Conservation (phyloP, 768 basidiomycete species). For the Psilocybe cyanescens region DNA sequence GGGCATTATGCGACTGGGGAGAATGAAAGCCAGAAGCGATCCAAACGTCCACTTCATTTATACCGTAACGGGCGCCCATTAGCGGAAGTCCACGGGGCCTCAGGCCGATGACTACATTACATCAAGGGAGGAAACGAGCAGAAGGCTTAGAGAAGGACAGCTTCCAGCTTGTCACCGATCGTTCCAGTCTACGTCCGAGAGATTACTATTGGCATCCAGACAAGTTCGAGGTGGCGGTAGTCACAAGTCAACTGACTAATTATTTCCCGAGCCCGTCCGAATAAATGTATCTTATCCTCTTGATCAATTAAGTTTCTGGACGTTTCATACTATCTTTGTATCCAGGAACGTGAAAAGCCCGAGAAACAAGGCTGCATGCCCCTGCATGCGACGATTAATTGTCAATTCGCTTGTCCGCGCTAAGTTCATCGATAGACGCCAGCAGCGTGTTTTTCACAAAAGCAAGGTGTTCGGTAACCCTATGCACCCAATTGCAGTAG, state of each 20-base stretch:
- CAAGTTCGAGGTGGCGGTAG: constrained; percentile 13
- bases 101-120: not conserved
- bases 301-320: not conserved
- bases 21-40: not conserved
- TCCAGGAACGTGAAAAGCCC: not conserved
- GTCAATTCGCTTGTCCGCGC: not conserved
- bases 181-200: constrained; percentile 9
- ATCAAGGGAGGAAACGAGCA: constrained; percentile 6
- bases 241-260: constrained; percentile 4
- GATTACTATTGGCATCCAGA: constrained; percentile 4
- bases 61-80: constrained; percentile 1
- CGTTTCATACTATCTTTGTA: not conserved
- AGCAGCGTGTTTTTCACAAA: not conserved
- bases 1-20: constrained; percentile 15
- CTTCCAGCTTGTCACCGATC: constrained; percentile 13
- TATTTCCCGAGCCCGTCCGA: not conserved
- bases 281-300: not conserved
- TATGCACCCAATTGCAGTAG: not conserved
- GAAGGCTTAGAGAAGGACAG: not conserved
- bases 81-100: constrained; percentile 1
- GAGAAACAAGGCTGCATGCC: not conserved
- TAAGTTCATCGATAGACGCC: not conserved
- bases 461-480: not conserved
- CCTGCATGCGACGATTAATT: not conserved
- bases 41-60: constrained; percentile 12